A percentile compares a stretch with the other conserved stretches of the same genome.
phyloP scores from a whole-genome alignment of 1,139 yeast species.

The Candida labiduridarum region DNA sequence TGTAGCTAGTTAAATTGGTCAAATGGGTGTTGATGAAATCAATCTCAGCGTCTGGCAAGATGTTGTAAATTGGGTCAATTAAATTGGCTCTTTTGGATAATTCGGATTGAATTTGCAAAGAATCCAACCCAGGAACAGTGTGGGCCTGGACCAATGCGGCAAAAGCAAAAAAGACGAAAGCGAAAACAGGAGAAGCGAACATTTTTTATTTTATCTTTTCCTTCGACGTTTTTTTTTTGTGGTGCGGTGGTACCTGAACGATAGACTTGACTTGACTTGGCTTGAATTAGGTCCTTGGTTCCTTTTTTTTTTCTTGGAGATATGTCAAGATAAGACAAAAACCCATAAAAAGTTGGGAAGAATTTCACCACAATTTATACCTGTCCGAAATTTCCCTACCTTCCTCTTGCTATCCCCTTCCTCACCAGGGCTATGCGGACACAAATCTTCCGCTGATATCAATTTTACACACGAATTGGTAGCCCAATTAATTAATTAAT shows the following conservation, averaged over 20 bases:
- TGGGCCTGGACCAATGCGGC: slow-evolving; percentile 17
- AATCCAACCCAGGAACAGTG: slow-evolving; percentile 23
- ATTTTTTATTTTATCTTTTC: not conserved
- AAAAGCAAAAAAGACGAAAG: not conserved
- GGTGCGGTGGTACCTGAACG: not conserved
- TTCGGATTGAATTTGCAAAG: slow-evolving; percentile 22
- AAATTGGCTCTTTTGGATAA: slow-evolving; percentile 20
- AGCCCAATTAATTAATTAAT: no score
- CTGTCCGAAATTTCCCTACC: no score
- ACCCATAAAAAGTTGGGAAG: no score
- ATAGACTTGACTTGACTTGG: no score
- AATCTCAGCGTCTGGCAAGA: slow-evolving; percentile 27
- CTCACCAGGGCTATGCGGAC: no score
- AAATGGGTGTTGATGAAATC: slow-evolving; percentile 36
- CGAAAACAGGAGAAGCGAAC: not conserved
- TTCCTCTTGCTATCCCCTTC: no score
- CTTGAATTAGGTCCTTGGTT: no score
- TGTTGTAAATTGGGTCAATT: slow-evolving; percentile 28
- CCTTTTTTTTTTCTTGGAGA: no score
- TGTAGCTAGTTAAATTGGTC: slow-evolving; percentile 26
- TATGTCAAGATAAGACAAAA: no score
- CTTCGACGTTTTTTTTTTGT: not conserved
- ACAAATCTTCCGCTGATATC: not conserved
- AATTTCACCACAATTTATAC: no score
- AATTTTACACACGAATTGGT: not conserved